A percentile compares a stretch with the other conserved stretches of the same genome.
Evolutionary conservation across 129 eudicot species (phyloP).

Genomic region (Chrysanthemum seticuspe): DNA sequence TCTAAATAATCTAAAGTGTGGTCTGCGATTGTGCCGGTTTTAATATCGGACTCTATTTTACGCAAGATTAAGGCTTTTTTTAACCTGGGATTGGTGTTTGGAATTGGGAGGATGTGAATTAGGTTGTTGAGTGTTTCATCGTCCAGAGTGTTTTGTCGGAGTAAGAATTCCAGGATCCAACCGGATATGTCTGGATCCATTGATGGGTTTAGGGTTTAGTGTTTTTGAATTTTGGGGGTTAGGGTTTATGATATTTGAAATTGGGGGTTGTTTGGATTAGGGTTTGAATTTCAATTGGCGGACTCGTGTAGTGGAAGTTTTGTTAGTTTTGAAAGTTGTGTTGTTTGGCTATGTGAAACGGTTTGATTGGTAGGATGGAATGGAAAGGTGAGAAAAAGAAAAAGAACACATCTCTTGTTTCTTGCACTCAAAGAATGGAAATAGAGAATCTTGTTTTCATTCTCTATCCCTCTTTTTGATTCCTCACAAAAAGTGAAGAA

Average conservation of each 20-base stretch:
- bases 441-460: no score
- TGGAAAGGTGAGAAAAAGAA: no score
- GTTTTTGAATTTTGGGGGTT: slow-evolving; percentile 18
- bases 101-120: slow-evolving; percentile 42
- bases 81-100: slow-evolving; percentile 34
- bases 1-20: slow-evolving; percentile 42
- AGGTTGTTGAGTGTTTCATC: slow-evolving; percentile 34
- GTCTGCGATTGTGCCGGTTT: slow-evolving; percentile 31
- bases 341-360: not conserved
- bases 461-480: no score
- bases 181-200: slow-evolving; percentile 61
- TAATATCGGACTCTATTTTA: slow-evolving; percentile 39
- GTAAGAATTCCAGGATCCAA: slow-evolving; percentile 74
- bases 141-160: slow-evolving; percentile 41
- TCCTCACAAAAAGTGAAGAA: no score
- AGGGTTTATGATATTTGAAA: slow-evolving; percentile 3
- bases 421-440: no score
- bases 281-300: slow-evolving; percentile 3
- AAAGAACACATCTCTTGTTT: no score
- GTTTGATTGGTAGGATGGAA: no score
- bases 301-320: not conserved
- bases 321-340: not conserved
- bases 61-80: slow-evolving; percentile 43
- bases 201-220: not conserved
- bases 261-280: not conserved